Percentiles rank a stretch among this genome's conserved stretches.
These are phyloP conservation scores for Sporisorium exsertum DNA, from an alignment of 1,284 basidiomycete genomes.

Conservation along the genomic window DNA sequence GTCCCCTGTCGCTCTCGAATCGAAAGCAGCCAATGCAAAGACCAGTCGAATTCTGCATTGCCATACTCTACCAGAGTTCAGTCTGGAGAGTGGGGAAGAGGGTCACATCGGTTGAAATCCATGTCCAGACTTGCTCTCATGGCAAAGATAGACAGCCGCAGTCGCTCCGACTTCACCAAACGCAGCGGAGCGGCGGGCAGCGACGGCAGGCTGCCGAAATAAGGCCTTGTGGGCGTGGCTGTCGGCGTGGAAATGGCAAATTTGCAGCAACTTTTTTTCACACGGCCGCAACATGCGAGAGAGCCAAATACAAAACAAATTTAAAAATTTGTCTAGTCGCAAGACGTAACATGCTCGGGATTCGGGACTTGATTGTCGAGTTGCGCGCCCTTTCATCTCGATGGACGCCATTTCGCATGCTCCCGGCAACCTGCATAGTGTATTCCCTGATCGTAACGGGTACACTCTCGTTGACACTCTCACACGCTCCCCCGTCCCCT, in stretches of 20 bases:
- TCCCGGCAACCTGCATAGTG: neutral
- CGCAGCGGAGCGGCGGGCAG: too few relatives aligned
- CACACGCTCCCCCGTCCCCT: neutral
- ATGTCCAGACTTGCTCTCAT: too few relatives aligned
- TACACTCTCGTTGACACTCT: neutral
- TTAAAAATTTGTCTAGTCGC: neutral
- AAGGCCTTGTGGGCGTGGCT: neutral
- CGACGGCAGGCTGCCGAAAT: too few relatives aligned
- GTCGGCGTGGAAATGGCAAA: neutral
- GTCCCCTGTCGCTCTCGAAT: neutral
- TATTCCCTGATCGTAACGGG: neutral
- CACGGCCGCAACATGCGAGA: neutral
- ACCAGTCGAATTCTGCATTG: neutral
- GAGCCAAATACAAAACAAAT: neutral
- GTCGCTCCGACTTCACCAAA: too few relatives aligned
- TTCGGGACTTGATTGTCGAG: neutral
- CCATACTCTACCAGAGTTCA: too few relatives aligned
- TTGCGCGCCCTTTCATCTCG: conserved; percentile 1
- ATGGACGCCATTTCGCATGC: neutral
- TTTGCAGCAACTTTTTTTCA: neutral
- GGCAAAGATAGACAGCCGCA: too few relatives aligned
- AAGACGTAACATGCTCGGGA: neutral
- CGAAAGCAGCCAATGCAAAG: neutral
- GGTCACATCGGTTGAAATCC: too few relatives aligned
- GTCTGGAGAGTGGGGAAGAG: too few relatives aligned